These are phyloP conservation scores for Scutellaria minor DNA, from an alignment of 257 asterid species.

Conservation along the genomic window DNA sequence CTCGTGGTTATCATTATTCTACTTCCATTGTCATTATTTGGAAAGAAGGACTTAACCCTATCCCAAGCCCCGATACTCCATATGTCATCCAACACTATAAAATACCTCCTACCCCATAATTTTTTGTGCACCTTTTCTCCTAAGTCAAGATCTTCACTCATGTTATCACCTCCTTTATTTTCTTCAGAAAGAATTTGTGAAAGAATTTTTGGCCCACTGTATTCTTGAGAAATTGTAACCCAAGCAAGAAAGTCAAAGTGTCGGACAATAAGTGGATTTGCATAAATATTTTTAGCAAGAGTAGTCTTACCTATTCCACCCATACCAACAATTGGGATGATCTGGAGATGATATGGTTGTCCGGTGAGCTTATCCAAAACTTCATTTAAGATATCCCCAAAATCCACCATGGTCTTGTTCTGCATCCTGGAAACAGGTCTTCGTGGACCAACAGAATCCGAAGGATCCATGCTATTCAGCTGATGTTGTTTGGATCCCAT, in stretches of 20 bases:
- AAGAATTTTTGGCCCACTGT: neutral
- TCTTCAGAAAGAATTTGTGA: neutral
- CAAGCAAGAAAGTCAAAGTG: neutral
- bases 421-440: too few relatives aligned
- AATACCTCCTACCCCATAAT: neutral
- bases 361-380: too few relatives aligned
- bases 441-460: too few relatives aligned
- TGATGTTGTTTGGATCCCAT: too few relatives aligned
- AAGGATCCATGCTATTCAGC: too few relatives aligned
- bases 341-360: too few relatives aligned
- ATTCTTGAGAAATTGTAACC: neutral
- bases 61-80: neutral
- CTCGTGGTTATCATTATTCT: neutral
- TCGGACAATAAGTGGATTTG: neutral
- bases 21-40: neutral
- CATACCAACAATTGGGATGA: too few relatives aligned
- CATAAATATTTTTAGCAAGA: neutral
- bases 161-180: too few relatives aligned
- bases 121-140: neutral
- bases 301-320: neutral
- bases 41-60: neutral
- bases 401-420: too few relatives aligned
- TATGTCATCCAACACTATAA: neutral
- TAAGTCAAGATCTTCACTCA: neutral
- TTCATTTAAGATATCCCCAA: too few relatives aligned